Conservation (phyloP, 2,329 filamentous ascomycete species). For the Hymenoscyphus scutula region DNA sequence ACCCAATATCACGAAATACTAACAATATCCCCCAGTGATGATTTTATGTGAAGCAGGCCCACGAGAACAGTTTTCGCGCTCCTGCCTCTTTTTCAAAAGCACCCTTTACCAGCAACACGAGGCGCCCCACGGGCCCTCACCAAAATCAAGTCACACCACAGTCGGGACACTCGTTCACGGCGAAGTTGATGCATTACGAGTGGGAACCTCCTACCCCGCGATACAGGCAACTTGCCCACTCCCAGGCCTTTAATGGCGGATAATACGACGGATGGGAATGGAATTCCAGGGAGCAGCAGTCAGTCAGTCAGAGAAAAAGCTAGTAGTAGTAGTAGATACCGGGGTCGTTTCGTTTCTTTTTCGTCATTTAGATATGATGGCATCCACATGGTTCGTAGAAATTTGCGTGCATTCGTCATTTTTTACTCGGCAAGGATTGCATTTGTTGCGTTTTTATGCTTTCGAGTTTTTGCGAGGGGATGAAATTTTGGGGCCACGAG, state of each 20-base stretch:
- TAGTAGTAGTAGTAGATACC: not conserved
- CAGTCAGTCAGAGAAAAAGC: not conserved
- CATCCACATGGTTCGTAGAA: not conserved
- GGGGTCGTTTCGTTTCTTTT: not conserved
- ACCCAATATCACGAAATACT: conserved; percentile 16
- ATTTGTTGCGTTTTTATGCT: not conserved
- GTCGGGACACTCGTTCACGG: conserved; percentile 11
- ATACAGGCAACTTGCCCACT: conserved; percentile 13
- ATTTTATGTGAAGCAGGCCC: conserved; percentile 63
- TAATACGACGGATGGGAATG: conserved; percentile 12
- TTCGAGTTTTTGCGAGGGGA: not conserved
- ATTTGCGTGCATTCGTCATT: not conserved
- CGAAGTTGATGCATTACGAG: conserved; percentile 12
- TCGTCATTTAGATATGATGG: conserved; percentile 3
- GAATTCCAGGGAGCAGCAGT: not conserved
- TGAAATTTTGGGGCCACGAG: not conserved
- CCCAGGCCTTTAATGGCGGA: conserved; percentile 10
- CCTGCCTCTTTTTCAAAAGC: conserved; percentile 15
- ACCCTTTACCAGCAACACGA: conserved; percentile 14
- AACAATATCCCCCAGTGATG: conserved; percentile 52
- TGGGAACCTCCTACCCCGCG: conserved; percentile 12
- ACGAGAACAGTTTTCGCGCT: conserved; percentile 15
- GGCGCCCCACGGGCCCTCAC: conserved; percentile 13
- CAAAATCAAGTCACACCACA: conserved; percentile 12
- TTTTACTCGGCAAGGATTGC: not conserved